Base-by-base conservation (phyloP, 306 rosid species). In the Inga leiocalycina region DNA sequence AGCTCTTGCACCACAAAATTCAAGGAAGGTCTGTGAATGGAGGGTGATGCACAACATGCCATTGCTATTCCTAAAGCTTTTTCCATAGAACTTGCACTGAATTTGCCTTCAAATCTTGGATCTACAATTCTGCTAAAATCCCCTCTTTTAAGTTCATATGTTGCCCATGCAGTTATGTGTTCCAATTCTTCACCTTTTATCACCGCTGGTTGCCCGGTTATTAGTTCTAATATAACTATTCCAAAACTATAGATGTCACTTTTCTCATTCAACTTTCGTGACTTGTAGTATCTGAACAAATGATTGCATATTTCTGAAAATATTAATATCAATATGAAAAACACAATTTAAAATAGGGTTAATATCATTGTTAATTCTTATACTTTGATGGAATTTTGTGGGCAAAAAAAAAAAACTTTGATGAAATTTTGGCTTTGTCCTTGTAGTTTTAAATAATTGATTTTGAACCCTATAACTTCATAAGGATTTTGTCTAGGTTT, bases 191-290 rank as follows among this genome's bases (percentile, higher is more conserved):
- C 83, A 6, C 85, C 81, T 83, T 77, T 88, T 34, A 85, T 62
- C 24, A 93, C 77, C n/a, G 93, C 92, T 32, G 91, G 88, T n/a
- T 81, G 87, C 69, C 91, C 89, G 10, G 93, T 91, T 78, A 93
- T 85, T 32, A 93, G 77, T 79, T 91, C 91, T 48, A 91, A 34
- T 9, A 93, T 80, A 30, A 91, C 95, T 32, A 93, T 45, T 66
- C 93, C 92, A 70, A 88, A 93, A 82, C 95, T 91, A 44, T 79
- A 91, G 1, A 88, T 89, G 22, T 91, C 94, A 84, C 97, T 93
- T 82, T 88, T 88, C 83, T 93, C 92, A 9, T 79, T 91, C 86
- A 89, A 41, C 65, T 70, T 80, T 15, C 81, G 27, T 41, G 84
- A 56, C 52, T 20, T 82, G 83, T 85, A 83, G 87, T 88, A 91